phyloP scores from a whole-genome alignment of 1,284 basidiomycete genomes.

The Schizophyllum commune region DNA sequence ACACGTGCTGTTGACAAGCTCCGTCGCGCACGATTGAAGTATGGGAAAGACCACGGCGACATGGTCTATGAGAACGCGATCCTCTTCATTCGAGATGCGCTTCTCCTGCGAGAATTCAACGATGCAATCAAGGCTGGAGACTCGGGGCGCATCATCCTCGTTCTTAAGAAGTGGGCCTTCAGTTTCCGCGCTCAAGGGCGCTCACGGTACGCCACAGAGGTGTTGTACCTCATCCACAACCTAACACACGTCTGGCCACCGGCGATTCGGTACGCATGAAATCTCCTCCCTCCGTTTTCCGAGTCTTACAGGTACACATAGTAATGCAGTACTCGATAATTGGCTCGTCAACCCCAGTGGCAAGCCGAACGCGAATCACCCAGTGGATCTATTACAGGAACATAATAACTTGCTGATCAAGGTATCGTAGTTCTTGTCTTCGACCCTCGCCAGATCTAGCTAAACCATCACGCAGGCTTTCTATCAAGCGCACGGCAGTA shows the following conservation, averaged over 20 bases:
- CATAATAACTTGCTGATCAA: slow-evolving; percentile 33
- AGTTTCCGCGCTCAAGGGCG: slow-evolving; percentile 25
- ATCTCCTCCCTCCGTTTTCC: background rate
- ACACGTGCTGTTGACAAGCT: no score
- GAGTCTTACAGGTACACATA: slow-evolving; percentile 7
- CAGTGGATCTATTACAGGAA: slow-evolving; percentile 33
- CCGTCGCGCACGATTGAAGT: no score
- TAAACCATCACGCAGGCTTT: slow-evolving; percentile 9
- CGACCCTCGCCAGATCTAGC: background rate
- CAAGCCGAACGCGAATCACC: slow-evolving; percentile 19
- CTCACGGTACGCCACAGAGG: slow-evolving; percentile 31
- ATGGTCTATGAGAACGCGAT: slow-evolving; percentile 29
- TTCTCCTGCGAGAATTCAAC: slow-evolving; percentile 25
- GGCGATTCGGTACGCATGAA: slow-evolving; percentile 17
- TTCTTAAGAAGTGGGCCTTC: slow-evolving; percentile 25
- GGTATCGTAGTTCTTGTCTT: slow-evolving; percentile 8
- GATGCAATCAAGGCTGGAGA: slow-evolving; percentile 29
- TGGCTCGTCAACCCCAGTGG: slow-evolving; percentile 32
- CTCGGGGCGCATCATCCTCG: slow-evolving; percentile 24
- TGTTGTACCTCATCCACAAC: slow-evolving; percentile 31
- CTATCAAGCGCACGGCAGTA: slow-evolving; percentile 27
- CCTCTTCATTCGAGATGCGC: slow-evolving; percentile 27
- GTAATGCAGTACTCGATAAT: slow-evolving; percentile 26
- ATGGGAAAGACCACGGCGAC: no score
- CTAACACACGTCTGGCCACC: slow-evolving; percentile 28